Evolutionary conservation across 148 eudicot species (phyloP).

Genomic region (Rhododendron henanense): DNA sequence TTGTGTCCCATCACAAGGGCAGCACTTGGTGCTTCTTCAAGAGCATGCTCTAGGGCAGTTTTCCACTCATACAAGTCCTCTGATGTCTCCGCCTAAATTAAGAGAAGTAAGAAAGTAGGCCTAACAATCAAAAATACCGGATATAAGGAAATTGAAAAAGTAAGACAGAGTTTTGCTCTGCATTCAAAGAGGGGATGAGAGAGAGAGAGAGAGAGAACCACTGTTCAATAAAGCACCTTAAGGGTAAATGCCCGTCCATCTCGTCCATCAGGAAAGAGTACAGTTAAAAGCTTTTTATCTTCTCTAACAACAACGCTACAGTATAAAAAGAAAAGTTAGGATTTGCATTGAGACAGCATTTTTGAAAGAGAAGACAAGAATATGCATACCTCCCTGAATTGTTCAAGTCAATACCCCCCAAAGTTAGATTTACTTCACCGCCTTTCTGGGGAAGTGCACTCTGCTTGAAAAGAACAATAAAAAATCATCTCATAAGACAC

Average conservation of each 20-base stretch:
- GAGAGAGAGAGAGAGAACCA: neutral
- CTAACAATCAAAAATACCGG: neutral
- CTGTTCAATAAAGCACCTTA: conserved; percentile 42
- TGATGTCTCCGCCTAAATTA: conserved; percentile 79
- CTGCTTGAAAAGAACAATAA: conserved; percentile 31
- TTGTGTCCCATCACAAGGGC: conserved; percentile 97
- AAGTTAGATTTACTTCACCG: conserved; percentile 91
- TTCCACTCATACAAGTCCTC: conserved; percentile 97
- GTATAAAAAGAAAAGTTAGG: conserved; percentile 4
- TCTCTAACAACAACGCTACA: conserved; percentile 97
- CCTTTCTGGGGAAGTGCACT: conserved; percentile 93
- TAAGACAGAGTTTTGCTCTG: neutral
- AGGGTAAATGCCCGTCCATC: conserved; percentile 98
- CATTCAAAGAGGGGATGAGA: neutral
- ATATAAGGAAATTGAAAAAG: neutral
- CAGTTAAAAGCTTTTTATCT: conserved; percentile 92
- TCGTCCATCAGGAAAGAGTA: conserved; percentile 95
- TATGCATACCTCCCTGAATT: conserved; percentile 87
- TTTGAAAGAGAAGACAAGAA: conserved; percentile 5
- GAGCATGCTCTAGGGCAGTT: conserved; percentile 89
- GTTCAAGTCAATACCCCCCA: conserved; percentile 97
- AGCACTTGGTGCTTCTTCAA: conserved; percentile 97
- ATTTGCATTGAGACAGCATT: neutral
- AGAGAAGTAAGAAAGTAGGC: neutral
- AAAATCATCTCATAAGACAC: conserved; percentile 4